These are phyloP conservation scores for Heterobasidion irregulare DNA, from an alignment of 1,284 basidiomycete genomes.

Conservation along the genomic window DNA sequence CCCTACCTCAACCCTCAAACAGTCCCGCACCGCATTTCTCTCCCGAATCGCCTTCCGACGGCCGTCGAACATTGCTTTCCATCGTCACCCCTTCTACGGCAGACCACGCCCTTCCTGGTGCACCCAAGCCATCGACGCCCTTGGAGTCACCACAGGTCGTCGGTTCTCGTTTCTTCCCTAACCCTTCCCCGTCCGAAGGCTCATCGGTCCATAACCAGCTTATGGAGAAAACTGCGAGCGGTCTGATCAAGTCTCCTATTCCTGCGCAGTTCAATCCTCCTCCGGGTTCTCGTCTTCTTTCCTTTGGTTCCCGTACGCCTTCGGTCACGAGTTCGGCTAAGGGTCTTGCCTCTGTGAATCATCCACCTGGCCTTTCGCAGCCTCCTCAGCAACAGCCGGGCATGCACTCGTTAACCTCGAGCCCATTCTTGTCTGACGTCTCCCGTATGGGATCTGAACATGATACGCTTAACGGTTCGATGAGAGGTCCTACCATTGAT, in stretches of 20 bases:
- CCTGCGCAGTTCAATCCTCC: slow-evolving; percentile 52
- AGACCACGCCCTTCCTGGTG: neutral
- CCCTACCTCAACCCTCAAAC: too few species aligned
- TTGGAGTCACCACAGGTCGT: slow-evolving; percentile 22
- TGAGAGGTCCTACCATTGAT: neutral
- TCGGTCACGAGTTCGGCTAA: slow-evolving; percentile 10
- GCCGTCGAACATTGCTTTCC: neutral
- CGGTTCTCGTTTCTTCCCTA: slow-evolving; percentile 28
- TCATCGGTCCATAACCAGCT: slow-evolving; percentile 10
- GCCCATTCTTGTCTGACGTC: slow-evolving; percentile 1
- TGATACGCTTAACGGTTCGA: slow-evolving; percentile 2
- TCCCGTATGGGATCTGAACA: slow-evolving; percentile 6
- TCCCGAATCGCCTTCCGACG: neutral
- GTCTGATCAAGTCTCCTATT: slow-evolving; percentile 14
- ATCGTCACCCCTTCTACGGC: neutral
- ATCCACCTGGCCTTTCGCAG: neutral
- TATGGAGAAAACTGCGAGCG: slow-evolving; percentile 11
- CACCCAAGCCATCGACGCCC: slow-evolving; percentile 14
- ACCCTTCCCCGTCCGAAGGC: slow-evolving; percentile 19
- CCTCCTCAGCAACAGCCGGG: slow-evolving; percentile 1
- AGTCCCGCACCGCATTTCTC: neutral
- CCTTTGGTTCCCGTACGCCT: slow-evolving; percentile 46
- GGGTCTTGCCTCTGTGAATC: slow-evolving; percentile 1
- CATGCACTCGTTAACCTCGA: neutral
- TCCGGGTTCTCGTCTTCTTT: slow-evolving; percentile 62